Evolutionary conservation across 2,329 filamentous ascomycete species (phyloP).

Genomic region (Amauroascus verrucosus): DNA sequence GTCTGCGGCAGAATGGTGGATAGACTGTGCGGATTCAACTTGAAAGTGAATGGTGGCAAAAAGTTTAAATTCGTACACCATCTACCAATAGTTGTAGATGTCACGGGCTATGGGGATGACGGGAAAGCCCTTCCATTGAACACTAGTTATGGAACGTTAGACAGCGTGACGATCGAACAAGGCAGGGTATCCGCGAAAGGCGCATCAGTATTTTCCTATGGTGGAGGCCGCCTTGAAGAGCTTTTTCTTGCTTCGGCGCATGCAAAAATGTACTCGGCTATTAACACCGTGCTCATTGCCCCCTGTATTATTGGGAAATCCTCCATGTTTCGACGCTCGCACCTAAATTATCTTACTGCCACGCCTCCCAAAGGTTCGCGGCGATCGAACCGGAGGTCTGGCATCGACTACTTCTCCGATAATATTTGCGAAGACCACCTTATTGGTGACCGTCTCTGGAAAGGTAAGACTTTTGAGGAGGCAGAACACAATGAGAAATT

Average conservation of each 20-base stretch:
- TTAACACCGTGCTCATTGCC: conserved; percentile 82
- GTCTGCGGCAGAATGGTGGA: conserved; percentile 84
- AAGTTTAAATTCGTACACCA: conserved; percentile 90
- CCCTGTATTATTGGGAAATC: conserved; percentile 95
- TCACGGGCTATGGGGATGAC: conserved; percentile 29
- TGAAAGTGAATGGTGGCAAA: conserved; percentile 28
- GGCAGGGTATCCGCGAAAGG: neutral
- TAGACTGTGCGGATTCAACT: conserved; percentile 59
- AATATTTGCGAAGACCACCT: conserved; percentile 98
- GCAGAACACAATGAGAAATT: conserved; percentile 37
- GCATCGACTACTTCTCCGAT: conserved; percentile 85
- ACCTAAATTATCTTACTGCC: conserved; percentile 63
- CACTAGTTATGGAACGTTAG: neutral
- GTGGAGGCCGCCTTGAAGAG: conserved; percentile 81
- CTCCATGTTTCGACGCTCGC: conserved; percentile 93
- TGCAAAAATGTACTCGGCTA: conserved; percentile 95
- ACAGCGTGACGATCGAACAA: neutral
- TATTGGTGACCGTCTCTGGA: conserved; percentile 87
- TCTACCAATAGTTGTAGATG: conserved; percentile 78
- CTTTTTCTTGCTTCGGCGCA: conserved; percentile 89
- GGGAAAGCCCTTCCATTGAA: conserved; percentile 23
- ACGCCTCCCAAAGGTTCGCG: conserved; percentile 39
- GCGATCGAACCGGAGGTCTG: conserved; percentile 43
- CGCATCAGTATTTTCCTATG: conserved; percentile 30
- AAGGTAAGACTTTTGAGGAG: conserved; percentile 33